phyloP scores from a whole-genome alignment of 495 filamentous ascomycete species.

The Lasiosphaeria hispida region DNA sequence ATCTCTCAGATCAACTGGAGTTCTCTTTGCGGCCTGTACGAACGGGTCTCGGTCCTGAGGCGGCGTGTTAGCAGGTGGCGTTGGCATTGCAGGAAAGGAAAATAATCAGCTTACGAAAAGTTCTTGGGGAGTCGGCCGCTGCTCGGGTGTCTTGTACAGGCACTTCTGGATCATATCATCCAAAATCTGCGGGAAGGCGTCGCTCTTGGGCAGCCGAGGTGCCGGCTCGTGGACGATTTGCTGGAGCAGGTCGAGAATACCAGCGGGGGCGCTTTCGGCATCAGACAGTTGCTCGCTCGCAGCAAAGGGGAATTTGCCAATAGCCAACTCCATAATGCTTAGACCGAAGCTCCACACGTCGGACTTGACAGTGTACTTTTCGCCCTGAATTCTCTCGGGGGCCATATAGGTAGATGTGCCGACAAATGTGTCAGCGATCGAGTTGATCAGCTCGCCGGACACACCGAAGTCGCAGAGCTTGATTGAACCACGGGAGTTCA shows the following conservation, averaged over 20 bases:
- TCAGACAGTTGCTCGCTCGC: conserved; percentile 65
- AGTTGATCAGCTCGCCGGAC: conserved; percentile 93
- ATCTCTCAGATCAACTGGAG: conserved; percentile 81
- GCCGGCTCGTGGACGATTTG: conserved; percentile 97
- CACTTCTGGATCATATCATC: conserved; percentile 98
- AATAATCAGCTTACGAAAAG: conserved; percentile 58
- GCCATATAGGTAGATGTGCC: conserved; percentile 99
- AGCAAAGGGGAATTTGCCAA: conserved; percentile 93
- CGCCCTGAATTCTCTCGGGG: conserved; percentile 93
- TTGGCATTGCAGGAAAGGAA: not conserved
- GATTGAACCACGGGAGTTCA: conserved; percentile 91
- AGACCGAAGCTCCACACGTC: conserved; percentile 99
- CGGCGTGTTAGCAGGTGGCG: not conserved
- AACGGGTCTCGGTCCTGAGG: conserved; percentile 82
- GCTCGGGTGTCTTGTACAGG: conserved; percentile 79
- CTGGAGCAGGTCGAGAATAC: conserved; percentile 92
- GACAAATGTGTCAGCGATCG: conserved; percentile 95
- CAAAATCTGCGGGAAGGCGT: conserved; percentile 90
- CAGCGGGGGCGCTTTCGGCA: conserved; percentile 74
- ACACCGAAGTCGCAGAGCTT: conserved; percentile 99
- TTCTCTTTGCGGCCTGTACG: conserved; percentile 90
- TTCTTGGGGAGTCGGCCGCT: conserved; percentile 87
- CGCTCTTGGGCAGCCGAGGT: conserved; percentile 89
- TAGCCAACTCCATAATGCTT: conserved; percentile 92
- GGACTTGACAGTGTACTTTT: conserved; percentile 95